Evolutionary conservation across 2,329 filamentous ascomycete species (phyloP), one percentile per base, ranked within the genome.

Genomic region (Alternaria solani): DNA sequence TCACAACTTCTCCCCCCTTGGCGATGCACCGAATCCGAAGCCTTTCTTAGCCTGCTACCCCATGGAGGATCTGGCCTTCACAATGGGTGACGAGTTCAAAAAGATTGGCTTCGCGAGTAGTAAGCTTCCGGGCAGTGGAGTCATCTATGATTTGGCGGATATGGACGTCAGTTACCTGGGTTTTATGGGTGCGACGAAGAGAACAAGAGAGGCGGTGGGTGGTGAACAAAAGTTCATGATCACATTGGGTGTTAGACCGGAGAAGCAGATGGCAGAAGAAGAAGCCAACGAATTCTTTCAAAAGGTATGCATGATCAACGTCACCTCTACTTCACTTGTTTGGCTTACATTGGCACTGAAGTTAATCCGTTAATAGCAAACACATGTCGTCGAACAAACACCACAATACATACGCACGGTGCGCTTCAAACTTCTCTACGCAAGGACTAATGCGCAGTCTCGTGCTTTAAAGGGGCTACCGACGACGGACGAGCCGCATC

Each of bases 31-130:
- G 2, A 66, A 67, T 16, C 59, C 61, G 5, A 78, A 69, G 59
- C 78, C 78, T 0, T 79, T 74, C 48, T 69, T 80, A 4, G 76
- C 76, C 6, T 72, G 77, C 46, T 79, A 80, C 44, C 74, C 78
- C 9, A 73, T 80, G 74, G 56, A 60, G 2, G 77, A 80, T 34
- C 32, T 81, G 25, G 73, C 64, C 0, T 81, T 80, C 49, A 73
- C 72, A 14, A 64, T 72, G 14, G 65, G 73, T 20, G 64, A 73
- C 2, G 76, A 76, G 48, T 80, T 81, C 61, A 74, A 65, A 38
- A 65, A 66, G 3, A 77, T 80, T 51, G 68, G 63, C 5, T 68
- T 80, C 7, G 67, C 73, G 38, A 80, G 77, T 57, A 71, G 75
- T 43, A 61, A 64, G 12, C 53, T 77, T 7, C 73, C 74, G 1